Conservation (phyloP, 305 asterid species). For the Fraxinus dipetala region DNA sequence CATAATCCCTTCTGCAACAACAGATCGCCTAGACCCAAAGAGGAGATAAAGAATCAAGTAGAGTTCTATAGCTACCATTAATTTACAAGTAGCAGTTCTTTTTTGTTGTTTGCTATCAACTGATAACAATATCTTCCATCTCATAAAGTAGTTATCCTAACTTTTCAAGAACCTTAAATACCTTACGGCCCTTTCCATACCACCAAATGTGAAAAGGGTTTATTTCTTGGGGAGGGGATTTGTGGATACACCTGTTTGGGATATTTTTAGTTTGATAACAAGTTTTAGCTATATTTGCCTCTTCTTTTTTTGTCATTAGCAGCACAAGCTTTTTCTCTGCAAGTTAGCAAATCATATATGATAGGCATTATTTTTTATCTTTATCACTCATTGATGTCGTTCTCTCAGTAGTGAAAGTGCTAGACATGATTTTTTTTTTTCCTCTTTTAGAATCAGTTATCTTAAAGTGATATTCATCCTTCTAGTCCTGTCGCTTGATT, state of each 20-base stretch:
- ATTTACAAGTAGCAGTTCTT: not conserved
- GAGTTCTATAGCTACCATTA: conserved; percentile 9
- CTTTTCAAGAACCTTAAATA: not conserved
- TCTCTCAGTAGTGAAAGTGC: not conserved
- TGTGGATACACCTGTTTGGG: not conserved
- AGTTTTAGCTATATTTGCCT: not conserved
- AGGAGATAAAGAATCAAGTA: conserved; percentile 6
- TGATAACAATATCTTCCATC: not conserved
- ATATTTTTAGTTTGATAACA: not conserved
- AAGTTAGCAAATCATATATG: not conserved
- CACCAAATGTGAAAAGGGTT: not conserved
- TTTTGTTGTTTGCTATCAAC: not conserved
- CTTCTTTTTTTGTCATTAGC: not conserved
- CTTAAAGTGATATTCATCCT: not conserved
- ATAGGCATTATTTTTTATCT: not conserved
- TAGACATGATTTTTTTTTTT: not conserved
- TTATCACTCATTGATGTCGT: not conserved
- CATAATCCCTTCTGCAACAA: conserved; percentile 67
- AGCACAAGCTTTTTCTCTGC: not conserved
- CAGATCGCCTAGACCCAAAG: conserved; percentile 53
- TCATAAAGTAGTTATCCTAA: not conserved
- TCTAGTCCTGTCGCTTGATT: not conserved
- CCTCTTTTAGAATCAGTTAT: not conserved
- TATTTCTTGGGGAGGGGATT: not conserved
- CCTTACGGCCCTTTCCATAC: not conserved